A percentile compares a stretch with the other conserved stretches of the same genome.
Evolutionary conservation across 805 yeast species (phyloP).

Genomic region (Scheffersomyces stipitis): DNA sequence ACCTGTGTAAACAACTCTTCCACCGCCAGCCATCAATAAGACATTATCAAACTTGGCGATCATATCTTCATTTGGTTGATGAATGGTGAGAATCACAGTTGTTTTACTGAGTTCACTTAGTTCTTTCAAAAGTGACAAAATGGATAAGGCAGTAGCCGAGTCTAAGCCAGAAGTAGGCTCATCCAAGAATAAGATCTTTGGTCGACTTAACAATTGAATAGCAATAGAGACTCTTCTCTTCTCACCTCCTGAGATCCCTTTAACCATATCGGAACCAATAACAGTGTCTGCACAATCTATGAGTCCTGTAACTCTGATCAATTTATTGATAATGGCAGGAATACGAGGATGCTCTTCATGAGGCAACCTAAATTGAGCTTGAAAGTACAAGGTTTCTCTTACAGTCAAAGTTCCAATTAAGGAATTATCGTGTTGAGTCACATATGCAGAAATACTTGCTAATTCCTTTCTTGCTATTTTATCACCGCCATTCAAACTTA

Average conservation of each 20-base stretch:
- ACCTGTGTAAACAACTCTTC: constrained; percentile 22
- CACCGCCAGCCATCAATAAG: constrained; percentile 23
- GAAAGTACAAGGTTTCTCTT: constrained; percentile 25
- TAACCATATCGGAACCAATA: constrained; percentile 19
- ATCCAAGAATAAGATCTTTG: constrained; percentile 24
- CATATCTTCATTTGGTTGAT: constrained; percentile 26
- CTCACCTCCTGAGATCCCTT: constrained; percentile 30
- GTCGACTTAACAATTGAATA: constrained; percentile 24
- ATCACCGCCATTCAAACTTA: constrained; percentile 14
- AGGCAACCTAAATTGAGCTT: constrained; percentile 24
- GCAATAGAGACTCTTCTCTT: constrained; percentile 28
- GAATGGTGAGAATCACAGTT: constrained; percentile 23
- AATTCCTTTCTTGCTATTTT: constrained; percentile 14
- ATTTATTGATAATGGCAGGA: constrained; percentile 13
- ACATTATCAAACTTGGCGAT: constrained; percentile 18
- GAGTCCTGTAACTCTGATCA: constrained; percentile 21
- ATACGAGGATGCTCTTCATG: constrained; percentile 14
- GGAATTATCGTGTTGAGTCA: constrained; percentile 24
- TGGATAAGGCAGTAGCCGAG: constrained; percentile 21
- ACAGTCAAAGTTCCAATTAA: constrained; percentile 24
- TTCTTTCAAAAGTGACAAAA: constrained; percentile 15
- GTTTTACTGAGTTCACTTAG: constrained; percentile 19
- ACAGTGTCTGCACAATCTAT: constrained; percentile 28
- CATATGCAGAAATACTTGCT: constrained; percentile 21
- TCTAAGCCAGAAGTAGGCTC: constrained; percentile 31